These are phyloP conservation scores for Arthrobotrys conoides DNA, from an alignment of 2,329 filamentous ascomycete genomes.

Conservation along the genomic window DNA sequence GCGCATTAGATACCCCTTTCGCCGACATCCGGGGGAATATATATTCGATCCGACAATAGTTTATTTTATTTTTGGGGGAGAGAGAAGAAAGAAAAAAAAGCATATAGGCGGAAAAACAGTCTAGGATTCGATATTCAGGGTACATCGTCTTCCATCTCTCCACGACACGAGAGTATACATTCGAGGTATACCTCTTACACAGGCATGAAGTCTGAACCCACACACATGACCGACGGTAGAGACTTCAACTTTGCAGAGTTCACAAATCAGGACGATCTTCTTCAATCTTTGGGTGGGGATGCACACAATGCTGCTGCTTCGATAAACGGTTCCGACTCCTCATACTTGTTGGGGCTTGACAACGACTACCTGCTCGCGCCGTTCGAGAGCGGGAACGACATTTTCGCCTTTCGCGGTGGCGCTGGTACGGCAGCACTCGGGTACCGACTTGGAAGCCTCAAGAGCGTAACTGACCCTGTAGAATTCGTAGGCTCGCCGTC, in stretches of 20 bases:
- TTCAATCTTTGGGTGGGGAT: constrained; percentile 54
- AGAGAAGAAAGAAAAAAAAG: neutral
- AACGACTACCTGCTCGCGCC: constrained; percentile 59
- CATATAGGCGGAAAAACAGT: neutral
- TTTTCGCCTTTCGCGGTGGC: constrained; percentile 56
- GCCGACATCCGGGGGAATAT: constrained; percentile 9
- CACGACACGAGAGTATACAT: constrained; percentile 18
- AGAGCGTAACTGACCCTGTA: constrained; percentile 12
- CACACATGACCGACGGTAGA: constrained; percentile 56
- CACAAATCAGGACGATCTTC: constrained; percentile 54
- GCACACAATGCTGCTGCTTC: constrained; percentile 54
- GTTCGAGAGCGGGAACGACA: constrained; percentile 55
- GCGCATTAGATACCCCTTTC: constrained; percentile 28
- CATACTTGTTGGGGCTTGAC: constrained; percentile 54
- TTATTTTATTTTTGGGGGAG: neutral
- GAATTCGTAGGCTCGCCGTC: constrained; percentile 49
- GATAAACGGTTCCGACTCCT: constrained; percentile 54
- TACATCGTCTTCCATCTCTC: neutral
- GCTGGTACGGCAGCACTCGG: constrained; percentile 44
- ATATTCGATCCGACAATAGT: neutral
- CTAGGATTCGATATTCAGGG: constrained; percentile 10
- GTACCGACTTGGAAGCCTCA: constrained; percentile 17
- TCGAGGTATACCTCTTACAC: neutral
- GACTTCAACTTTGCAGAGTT: constrained; percentile 59
- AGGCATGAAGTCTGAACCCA: constrained; percentile 55